phyloP scores from a whole-genome alignment of 2,329 filamentous ascomycete species.

The Colletotrichum destructivum region DNA sequence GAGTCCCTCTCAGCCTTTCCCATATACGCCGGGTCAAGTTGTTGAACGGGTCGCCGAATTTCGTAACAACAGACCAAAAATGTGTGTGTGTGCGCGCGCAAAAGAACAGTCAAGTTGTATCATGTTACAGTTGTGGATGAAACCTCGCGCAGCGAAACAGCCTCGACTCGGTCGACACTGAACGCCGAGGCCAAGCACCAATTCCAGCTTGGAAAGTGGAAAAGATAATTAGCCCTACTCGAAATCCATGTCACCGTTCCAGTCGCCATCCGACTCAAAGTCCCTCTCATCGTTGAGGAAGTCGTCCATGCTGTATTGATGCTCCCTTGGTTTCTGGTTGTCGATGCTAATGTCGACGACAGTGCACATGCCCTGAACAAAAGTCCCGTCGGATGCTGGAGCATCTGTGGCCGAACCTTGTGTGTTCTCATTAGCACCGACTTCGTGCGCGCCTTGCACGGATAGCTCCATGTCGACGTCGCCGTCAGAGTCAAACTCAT shows the following conservation, averaged over 20 bases:
- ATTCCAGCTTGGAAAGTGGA: no score
- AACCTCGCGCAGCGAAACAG: not conserved
- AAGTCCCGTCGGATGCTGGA: constrained; percentile 44
- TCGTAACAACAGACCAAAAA: not conserved
- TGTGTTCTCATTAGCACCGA: constrained; percentile 25
- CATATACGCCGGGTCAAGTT: not conserved
- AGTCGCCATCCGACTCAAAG: constrained; percentile 70
- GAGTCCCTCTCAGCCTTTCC: constrained; percentile 20
- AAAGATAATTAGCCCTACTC: constrained; percentile 52
- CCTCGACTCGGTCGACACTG: not conserved
- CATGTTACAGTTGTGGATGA: not conserved
- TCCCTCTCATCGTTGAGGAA: constrained; percentile 73
- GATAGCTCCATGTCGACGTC: constrained; percentile 32
- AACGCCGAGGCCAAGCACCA: not conserved
- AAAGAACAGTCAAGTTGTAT: not conserved
- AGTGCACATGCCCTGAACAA: constrained; percentile 79
- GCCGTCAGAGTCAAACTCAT: constrained; percentile 55
- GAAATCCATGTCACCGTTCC: constrained; percentile 71
- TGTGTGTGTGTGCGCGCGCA: not conserved
- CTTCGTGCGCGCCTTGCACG: constrained; percentile 33
- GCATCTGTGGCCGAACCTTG: constrained; percentile 37
- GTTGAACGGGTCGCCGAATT: not conserved
- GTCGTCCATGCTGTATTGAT: constrained; percentile 79
- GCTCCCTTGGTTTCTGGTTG: constrained; percentile 80
- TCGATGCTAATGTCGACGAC: constrained; percentile 81